phyloP scores from a whole-genome alignment of 768 basidiomycete species.

The Trametes cingulata region DNA sequence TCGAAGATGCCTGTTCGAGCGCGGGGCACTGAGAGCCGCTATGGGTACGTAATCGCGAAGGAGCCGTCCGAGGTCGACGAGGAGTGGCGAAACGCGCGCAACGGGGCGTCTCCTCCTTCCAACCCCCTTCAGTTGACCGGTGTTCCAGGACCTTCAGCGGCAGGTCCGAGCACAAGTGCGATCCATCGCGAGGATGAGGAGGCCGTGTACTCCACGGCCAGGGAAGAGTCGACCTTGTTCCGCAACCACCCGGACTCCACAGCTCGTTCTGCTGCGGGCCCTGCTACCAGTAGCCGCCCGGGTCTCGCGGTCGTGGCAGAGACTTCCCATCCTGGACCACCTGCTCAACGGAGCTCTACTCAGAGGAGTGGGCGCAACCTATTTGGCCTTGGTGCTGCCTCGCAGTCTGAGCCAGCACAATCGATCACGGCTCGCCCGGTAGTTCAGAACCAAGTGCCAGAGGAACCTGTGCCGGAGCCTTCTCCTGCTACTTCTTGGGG shows the following conservation, averaged over 20 bases:
- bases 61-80: constrained; percentile 15
- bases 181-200: constrained; percentile 4
- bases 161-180: constrained; percentile 6
- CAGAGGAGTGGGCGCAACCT: not conserved
- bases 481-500: constrained; percentile 25
- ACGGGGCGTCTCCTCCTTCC: constrained; percentile 14
- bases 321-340: not conserved
- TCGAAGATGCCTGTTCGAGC: constrained; percentile 5
- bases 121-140: constrained; percentile 26
- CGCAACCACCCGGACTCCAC: not conserved
- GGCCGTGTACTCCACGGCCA: not conserved
- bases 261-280: not conserved
- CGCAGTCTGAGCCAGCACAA: not conserved
- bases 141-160: not conserved
- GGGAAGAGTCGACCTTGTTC: constrained; percentile 1
- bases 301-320: not conserved
- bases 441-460: not conserved
- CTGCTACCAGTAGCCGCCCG: not conserved
- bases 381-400: not conserved
- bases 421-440: constrained; percentile 1
- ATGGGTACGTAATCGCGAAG: constrained; percentile 13
- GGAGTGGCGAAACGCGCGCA: constrained; percentile 4
- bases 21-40: constrained; percentile 2
- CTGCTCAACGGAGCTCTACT: not conserved
- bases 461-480: not conserved